phyloP scores from a whole-genome alignment of 176 grass and related monocot genomes.

The Bonia amplexicaulis region DNA sequence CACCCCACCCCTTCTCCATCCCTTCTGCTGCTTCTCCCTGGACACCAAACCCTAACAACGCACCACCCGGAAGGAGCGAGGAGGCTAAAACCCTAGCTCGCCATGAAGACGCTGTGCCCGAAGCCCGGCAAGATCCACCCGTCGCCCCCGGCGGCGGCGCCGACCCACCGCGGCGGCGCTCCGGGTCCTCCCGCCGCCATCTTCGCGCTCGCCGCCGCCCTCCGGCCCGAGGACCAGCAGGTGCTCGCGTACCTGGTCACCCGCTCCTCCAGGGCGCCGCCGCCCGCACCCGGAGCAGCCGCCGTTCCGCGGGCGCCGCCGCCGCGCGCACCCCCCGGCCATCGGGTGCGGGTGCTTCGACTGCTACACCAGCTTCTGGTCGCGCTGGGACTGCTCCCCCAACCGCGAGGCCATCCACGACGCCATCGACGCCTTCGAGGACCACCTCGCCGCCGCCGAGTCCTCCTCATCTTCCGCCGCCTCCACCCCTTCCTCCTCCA shows the following conservation, averaged over 20 bases:
- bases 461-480: background rate
- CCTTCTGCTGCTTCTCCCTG: background rate
- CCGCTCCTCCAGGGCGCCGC: conserved; percentile 14
- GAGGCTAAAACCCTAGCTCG: conserved; percentile 16
- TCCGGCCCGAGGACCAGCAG: conserved; percentile 45
- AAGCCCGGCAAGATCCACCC: conserved; percentile 56
- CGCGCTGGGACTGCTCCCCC: conserved; percentile 49
- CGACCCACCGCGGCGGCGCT: conserved; percentile 34
- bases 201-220: conserved; percentile 30
- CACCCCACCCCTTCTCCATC: background rate
- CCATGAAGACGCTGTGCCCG: conserved; percentile 48
- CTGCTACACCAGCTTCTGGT: conserved; percentile 63
- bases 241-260: conserved; percentile 58
- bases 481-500: background rate
- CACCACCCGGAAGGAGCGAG: background rate
- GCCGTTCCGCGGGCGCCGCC: background rate
- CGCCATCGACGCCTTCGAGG: conserved; percentile 52
- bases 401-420: conserved; percentile 46
- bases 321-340: conserved; percentile 25
- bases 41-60: conserved; percentile 10
- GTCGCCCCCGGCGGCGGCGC: background rate
- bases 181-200: conserved; percentile 41
- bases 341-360: conserved; percentile 55
- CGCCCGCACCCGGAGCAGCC: background rate
- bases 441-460: conserved; percentile 40